Evolutionary conservation across 345 rosid genomes (phyloP).

Genomic region (Pugionium cornutum): DNA sequence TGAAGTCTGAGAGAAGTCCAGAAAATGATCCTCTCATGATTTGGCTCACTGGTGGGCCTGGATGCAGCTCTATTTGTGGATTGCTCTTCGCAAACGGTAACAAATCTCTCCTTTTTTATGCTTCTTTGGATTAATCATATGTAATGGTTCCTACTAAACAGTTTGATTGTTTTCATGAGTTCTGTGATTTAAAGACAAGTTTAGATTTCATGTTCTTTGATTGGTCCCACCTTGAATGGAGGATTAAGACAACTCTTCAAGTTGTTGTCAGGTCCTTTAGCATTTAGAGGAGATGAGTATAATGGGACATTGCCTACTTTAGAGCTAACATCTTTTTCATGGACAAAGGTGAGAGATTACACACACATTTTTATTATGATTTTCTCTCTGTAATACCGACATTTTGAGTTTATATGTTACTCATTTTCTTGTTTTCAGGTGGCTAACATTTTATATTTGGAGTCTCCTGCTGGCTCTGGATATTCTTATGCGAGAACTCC

Average conservation of each 20-base stretch:
- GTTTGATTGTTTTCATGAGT: not conserved
- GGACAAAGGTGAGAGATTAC: conserved; percentile 56
- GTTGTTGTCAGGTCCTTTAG: conserved; percentile 58
- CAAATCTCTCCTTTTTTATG: not conserved
- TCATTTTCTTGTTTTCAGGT: conserved; percentile 42
- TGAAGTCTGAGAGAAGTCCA: conserved; percentile 59
- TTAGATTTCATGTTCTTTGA: conserved; percentile 13
- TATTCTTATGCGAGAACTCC: conserved; percentile 58
- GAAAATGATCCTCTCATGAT: conserved; percentile 56
- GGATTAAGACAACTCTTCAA: not conserved
- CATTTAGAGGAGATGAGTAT: conserved; percentile 53
- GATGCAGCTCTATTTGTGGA: conserved; percentile 55
- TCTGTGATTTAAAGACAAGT: not conserved
- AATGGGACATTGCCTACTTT: conserved; percentile 70
- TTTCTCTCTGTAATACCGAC: not conserved
- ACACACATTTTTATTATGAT: not conserved
- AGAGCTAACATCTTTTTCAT: conserved; percentile 57
- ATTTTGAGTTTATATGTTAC: conserved; percentile 1
- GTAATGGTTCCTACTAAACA: not conserved
- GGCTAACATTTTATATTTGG: conserved; percentile 68
- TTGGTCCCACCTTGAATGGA: not conserved
- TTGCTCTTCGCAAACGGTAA: conserved; percentile 60
- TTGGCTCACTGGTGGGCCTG: conserved; percentile 88
- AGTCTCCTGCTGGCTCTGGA: conserved; percentile 77
- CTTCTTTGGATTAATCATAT: not conserved